Conservation (phyloP, 176 grass and related monocot species). For the Carex pumila region DNA sequence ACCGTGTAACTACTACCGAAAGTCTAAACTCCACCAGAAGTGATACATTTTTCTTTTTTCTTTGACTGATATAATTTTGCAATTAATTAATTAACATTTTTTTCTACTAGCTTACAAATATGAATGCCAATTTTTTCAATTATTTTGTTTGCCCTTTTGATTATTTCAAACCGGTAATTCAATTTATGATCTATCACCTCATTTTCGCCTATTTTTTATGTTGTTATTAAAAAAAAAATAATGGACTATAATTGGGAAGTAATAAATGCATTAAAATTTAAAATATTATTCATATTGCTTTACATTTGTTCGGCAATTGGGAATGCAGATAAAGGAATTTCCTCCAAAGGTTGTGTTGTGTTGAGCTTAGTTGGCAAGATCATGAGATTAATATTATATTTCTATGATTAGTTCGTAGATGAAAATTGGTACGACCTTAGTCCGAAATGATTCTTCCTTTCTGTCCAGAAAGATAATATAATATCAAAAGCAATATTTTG, state of each 20-base stretch:
- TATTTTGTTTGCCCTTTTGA: no score
- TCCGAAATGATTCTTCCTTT: not conserved
- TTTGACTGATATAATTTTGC: not conserved
- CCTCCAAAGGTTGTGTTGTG: not conserved
- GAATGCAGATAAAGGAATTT: not conserved
- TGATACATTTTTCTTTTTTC: not conserved
- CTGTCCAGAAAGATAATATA: not conserved
- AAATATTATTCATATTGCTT: no score
- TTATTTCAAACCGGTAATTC: no score
- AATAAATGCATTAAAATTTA: no score
- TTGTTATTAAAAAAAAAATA: no score
- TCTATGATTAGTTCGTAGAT: not conserved
- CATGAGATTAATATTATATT: not conserved
- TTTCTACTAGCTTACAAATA: no score
- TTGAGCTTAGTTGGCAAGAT: no score
- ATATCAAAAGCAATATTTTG: not conserved
- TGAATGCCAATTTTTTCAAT: no score
- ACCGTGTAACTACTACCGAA: not conserved
- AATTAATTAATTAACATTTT: not conserved
- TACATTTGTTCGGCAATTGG: no score
- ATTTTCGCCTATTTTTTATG: no score
- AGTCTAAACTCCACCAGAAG: not conserved
- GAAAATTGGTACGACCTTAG: not conserved
- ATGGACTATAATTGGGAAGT: no score
- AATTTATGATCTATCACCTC: no score